Base-by-base conservation (phyloP, 176 grass and related monocot species). In the Tillandsia leiboldiana region DNA sequence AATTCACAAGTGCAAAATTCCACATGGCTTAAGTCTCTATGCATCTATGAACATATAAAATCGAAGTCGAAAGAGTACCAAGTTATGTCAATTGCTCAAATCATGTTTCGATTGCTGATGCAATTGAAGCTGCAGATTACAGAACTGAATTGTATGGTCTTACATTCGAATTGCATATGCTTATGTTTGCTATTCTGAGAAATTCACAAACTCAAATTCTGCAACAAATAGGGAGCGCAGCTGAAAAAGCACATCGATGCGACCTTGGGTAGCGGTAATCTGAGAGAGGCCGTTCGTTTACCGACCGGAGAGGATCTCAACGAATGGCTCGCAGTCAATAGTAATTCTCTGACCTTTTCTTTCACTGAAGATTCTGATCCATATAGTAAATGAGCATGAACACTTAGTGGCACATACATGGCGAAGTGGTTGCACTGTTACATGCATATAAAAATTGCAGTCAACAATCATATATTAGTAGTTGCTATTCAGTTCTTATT, bases 311-410 rank as follows among this genome's bases (percentile, higher is more conserved):
- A 87, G 68, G 89, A 97, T 69, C 53, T 81, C 8, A 90, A 97
- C 20, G 94, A 92, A 77, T 97, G 94, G 94, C 79, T 97, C 1
- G 86, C 94, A 13, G 86, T 97, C 66, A 97, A 97, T 64, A 87
- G 94, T 96, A 78, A 78, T 57, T 65, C 22, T 65, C 74, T 63
- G 0, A 77, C 53, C 15, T 24, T 66, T 53, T 12, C 59, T 12
- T 49, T 11, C 24, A 50, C 6, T 42, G 33, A 42, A 42, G 33
- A 62, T 51, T 1, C 26, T 13, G 12, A 28, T 10, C 1, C 5
- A 61, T 61, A n/a, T 61, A 59, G 54, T 6, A 1, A 42, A 59
- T 59, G 54, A 59, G 20, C 18, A 17, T 56, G 15, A n/a, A 56
- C 15, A 56, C 52, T 11, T 56, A 12, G 15, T 12, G 11, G 11